Evolutionary conservation across 1,284 basidiomycete genomes (phyloP).

Genomic region (Ganoderma lucidum): DNA sequence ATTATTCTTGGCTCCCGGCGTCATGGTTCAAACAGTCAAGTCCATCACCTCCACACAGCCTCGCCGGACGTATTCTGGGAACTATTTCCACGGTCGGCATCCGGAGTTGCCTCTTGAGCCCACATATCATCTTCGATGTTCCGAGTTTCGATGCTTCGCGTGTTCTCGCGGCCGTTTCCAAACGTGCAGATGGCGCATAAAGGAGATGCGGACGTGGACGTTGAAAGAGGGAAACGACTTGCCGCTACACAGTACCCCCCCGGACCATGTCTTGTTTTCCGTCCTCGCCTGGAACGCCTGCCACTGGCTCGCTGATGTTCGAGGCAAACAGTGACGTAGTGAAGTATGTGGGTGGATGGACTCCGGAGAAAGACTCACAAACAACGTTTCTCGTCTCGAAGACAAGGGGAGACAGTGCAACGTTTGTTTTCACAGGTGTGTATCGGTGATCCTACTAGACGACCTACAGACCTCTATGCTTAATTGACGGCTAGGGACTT

Average conservation of each 20-base stretch:
- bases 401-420: background rate
- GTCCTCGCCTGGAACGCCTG: background rate
- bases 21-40: background rate
- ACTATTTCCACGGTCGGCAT: background rate
- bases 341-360: too few species aligned
- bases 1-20: background rate
- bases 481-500: background rate
- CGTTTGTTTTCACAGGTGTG: background rate
- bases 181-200: background rate
- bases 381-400: too few species aligned
- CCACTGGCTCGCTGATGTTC: background rate
- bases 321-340: too few species aligned
- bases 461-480: background rate
- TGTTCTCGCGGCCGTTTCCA: background rate
- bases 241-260: background rate
- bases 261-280: background rate
- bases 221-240: background rate
- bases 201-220: background rate
- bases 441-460: background rate
- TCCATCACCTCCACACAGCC: background rate
- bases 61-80: background rate
- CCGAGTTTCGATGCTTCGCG: background rate
- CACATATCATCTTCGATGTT: conserved; percentile 2
- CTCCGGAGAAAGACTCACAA: too few species aligned
- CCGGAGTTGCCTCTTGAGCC: background rate